These are phyloP conservation scores for Prunella vulgaris DNA, from an alignment of 257 asterid genomes.

Conservation along the genomic window DNA sequence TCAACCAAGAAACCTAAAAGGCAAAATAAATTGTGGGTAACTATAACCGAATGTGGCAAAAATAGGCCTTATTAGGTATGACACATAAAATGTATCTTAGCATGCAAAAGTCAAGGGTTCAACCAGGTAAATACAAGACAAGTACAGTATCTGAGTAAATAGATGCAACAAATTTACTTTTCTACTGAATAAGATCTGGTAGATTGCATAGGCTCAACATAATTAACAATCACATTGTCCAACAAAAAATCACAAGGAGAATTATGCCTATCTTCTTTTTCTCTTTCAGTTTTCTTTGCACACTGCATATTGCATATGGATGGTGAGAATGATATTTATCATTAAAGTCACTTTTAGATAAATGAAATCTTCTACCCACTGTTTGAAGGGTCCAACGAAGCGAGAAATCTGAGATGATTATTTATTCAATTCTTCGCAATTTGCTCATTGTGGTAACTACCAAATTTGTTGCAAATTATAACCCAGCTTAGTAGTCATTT, in stretches of 20 bases:
- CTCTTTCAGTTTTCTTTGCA: neutral
- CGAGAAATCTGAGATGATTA: neutral
- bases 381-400: neutral
- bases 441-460: neutral
- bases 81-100: neutral
- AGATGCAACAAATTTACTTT: neutral
- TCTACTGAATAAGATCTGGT: neutral
- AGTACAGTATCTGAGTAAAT: neutral
- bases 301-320: neutral
- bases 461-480: neutral
- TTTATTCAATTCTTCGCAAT: neutral
- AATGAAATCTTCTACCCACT: neutral
- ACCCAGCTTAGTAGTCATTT: neutral
- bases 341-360: neutral
- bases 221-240: neutral
- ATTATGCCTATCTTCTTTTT: neutral
- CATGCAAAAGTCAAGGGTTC: constrained; percentile 6
- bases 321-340: neutral
- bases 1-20: constrained; percentile 78
- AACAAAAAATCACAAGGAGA: neutral
- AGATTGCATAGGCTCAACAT: neutral
- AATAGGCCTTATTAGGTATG: neutral
- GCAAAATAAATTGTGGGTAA: constrained; percentile 10
- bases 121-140: neutral
- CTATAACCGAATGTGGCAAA: neutral